Base-by-base conservation (phyloP, 768 basidiomycete species). In the Suillus clintonianus region DNA sequence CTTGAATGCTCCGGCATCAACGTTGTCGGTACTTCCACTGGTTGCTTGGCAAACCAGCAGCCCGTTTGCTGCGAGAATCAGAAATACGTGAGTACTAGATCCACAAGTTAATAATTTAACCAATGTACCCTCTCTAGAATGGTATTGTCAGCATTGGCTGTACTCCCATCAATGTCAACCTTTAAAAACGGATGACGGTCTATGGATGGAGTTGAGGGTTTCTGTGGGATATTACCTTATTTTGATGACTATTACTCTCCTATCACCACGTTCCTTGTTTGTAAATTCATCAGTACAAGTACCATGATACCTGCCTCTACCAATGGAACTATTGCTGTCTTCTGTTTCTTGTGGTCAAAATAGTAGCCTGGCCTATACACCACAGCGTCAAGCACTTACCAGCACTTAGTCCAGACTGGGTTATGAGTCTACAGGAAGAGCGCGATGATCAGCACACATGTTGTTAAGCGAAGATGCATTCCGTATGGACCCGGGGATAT, bases 61-160 rank as follows among this genome's bases (percentile, higher is more conserved):
- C 60, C 60, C 15, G 9, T 60, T 15, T 60, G 60, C 60, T 60
- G 60, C 17, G 30, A 42, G 32, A n/a, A 60, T 34, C 32, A 60
- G 8, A 45, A 54, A 42, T 60, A 48, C 60, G 60, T 60, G 42
- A 60, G 60, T 53, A 42, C 17, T 6, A 24, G 24, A 19, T 15
- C 5, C 15, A 43, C 6, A 14, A 42, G 8, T 10, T 19, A 15
- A 17, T 4, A 5, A 39, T 59, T 42, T 6, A 27, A n/a, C 37
- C 8, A 5, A 39, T 11, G 24, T 15, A 8, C 39, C 30, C 13
- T n/a, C 22, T 24, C 24, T 3, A 59, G 57, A 59, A 59, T 15
- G 57, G 57, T 36, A 5, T 24, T n/a, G 1, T 24, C 47, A 48
- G 13, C 22, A 22, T 48, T 48, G 47, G 47, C 22, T 48, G 47